Conservation (phyloP, 2,329 filamentous ascomycete genomes). For the Beauveria medogensis region DNA sequence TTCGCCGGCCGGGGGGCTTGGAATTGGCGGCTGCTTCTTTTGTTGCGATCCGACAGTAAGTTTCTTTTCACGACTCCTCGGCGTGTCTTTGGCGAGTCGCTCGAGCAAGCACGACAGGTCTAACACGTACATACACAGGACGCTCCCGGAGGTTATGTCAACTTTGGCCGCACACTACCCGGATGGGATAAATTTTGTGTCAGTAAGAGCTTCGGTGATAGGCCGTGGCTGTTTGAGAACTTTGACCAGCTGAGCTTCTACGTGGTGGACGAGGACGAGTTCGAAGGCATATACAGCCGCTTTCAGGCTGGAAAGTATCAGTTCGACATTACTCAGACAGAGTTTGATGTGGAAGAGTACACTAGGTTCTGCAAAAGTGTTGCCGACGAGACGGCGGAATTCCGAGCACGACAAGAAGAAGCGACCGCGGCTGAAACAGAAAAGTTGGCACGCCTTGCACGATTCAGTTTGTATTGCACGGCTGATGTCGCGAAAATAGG, state of each 20-base stretch:
- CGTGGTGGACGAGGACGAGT: conserved; percentile 23
- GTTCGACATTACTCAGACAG: conserved; percentile 19
- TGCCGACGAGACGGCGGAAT: conserved; percentile 14
- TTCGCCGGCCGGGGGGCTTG: conserved; percentile 25
- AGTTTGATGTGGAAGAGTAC: conserved; percentile 23
- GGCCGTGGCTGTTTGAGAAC: conserved; percentile 28
- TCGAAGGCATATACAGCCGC: conserved; percentile 18
- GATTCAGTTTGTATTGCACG: neutral
- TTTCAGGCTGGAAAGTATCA: conserved; percentile 23
- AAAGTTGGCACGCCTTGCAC: neutral
- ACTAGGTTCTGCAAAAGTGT: conserved; percentile 17
- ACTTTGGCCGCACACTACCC: conserved; percentile 22
- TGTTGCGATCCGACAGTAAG: conserved; percentile 22
- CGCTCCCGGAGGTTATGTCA: conserved; percentile 27
- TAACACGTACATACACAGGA: conserved; percentile 14
- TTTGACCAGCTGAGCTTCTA: conserved; percentile 26
- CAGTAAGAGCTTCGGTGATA: conserved; percentile 20
- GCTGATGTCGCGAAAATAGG: neutral
- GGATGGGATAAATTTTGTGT: conserved; percentile 25
- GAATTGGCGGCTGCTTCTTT: conserved; percentile 24
- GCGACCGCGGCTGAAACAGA: conserved; percentile 18
- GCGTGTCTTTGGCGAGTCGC: neutral
- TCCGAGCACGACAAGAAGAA: conserved; percentile 16
- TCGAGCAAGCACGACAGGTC: neutral
- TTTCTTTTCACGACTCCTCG: neutral